Evolutionary conservation across 495 filamentous ascomycete genomes (phyloP), one percentile per base, ranked within the genome.

Genomic region (Penicillium bialowiezense): DNA sequence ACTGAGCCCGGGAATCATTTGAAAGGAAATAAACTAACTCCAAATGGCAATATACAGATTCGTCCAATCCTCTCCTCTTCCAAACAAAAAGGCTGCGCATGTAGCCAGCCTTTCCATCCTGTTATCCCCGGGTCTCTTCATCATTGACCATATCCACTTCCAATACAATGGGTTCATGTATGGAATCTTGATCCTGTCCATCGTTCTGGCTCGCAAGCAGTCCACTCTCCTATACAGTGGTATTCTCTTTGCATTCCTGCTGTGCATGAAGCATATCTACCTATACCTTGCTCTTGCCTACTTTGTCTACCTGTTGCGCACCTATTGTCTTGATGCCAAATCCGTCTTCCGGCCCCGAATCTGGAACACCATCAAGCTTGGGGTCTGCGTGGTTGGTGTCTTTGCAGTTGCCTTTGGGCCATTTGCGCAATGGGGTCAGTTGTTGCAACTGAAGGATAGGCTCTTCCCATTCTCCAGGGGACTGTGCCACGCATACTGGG

Each of bases 81-180:
- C 68, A 4, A 78, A 81, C 7, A 93, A 85, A 63, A 81, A 83
- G n/a, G 80, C 87, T n/a, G 83, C 89, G 0, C 90, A 97, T 59
- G 86, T 86, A 7, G 88, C 89, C 31, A 91, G 91, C 23, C 78
- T 97, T 31, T 96, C 92, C 0, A 85, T 98, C 42, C 71, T 97
- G 13, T 79, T 97, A 26, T 96, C 91, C 2, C 93, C 93, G 2
- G 93, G 92, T 23, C 80, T 98, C 9, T 75, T 98, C 38, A 95
- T 98, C 59, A 97, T 98, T 65, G 93, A 98, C 61, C 93, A 98
- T 64, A 95, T 98, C 52, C 93, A 98, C 65, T 98, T 98, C 69
- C 93, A 98, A 71, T 97, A 98, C 74, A 98, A 98, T 69, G 93
- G 93, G 42, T 91, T 91, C 69, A 79, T 98, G 62, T 97, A 96